Evolutionary conservation across 352 stramenopile species (phyloP).

Genomic region (Phytophthora quininea): DNA sequence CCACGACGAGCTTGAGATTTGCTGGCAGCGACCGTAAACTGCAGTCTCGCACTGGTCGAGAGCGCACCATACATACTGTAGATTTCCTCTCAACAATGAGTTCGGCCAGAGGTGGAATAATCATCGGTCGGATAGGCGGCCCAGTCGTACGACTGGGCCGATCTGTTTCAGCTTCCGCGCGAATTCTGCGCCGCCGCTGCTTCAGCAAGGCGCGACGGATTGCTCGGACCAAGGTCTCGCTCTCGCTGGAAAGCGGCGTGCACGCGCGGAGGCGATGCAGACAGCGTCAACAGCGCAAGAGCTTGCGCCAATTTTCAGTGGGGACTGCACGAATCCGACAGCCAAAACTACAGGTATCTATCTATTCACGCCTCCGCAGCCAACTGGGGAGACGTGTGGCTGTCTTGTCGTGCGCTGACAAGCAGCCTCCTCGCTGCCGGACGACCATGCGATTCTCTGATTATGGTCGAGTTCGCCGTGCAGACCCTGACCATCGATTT

Average conservation of each 20-base stretch:
- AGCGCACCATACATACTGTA: not conserved
- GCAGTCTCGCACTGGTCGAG: no score
- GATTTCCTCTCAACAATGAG: not conserved
- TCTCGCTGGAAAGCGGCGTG: not conserved
- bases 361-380: not conserved
- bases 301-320: not conserved
- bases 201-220: not conserved
- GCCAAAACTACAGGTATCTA: not conserved
- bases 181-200: not conserved
- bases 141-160: not conserved
- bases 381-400: not conserved
- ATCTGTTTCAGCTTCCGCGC: not conserved
- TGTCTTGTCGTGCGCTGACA: not conserved
- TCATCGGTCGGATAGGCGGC: not conserved
- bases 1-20: no score
- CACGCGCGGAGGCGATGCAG: not conserved
- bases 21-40: no score
- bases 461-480: not conserved
- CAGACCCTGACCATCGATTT: not conserved
- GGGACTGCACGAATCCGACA: not conserved
- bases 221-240: not conserved
- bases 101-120: not conserved
- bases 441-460: not conserved
- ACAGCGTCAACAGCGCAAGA: not conserved
- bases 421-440: not conserved